These are phyloP conservation scores for Fallopia convolvulus DNA, from an alignment of 148 eudicot species.

Conservation along the genomic window DNA sequence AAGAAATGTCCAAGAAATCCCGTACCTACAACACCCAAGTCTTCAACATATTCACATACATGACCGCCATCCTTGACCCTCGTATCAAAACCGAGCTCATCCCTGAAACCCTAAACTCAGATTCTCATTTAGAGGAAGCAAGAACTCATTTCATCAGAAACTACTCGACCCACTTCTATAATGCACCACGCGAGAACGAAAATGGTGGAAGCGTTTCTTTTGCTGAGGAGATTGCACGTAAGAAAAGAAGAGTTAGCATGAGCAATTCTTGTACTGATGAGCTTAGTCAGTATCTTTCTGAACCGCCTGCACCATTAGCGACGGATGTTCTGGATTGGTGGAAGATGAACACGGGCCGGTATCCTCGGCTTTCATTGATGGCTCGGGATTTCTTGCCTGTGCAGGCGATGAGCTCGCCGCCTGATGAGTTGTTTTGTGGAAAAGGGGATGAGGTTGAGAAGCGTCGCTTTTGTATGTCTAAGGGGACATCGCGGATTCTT, in stretches of 20 bases:
- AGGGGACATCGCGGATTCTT: slow-evolving; percentile 27
- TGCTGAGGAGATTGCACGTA: slow-evolving; percentile 90
- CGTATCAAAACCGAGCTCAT: slow-evolving; percentile 74
- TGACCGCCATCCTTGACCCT: slow-evolving; percentile 83
- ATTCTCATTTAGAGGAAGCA: slow-evolving; percentile 54
- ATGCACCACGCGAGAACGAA: slow-evolving; percentile 37
- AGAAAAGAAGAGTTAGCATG: slow-evolving; percentile 60
- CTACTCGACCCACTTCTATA: slow-evolving; percentile 55
- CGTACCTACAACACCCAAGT: slow-evolving; percentile 53
- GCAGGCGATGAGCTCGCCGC: slow-evolving; percentile 56
- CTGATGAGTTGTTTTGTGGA: slow-evolving; percentile 62
- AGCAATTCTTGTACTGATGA: slow-evolving; percentile 49
- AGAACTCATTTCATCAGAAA: slow-evolving; percentile 56
- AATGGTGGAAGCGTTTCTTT: slow-evolving; percentile 57
- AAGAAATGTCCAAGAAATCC: slow-evolving; percentile 51
- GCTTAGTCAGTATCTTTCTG: slow-evolving; percentile 68
- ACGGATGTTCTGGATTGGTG: slow-evolving; percentile 83
- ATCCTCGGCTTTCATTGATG: slow-evolving; percentile 71
- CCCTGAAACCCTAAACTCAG: slow-evolving; percentile 60
- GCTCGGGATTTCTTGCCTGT: slow-evolving; percentile 76
- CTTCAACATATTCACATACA: slow-evolving; percentile 59
- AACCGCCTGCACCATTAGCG: slow-evolving; percentile 65
- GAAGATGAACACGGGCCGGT: slow-evolving; percentile 62
- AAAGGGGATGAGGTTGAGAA: slow-evolving; percentile 59
- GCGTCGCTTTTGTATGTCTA: slow-evolving; percentile 37